Evolutionary conservation across 371 early-diverging fungal species (phyloP), one percentile per base, ranked within the genome.

Genomic region (Polyrhizophydium stewartii): DNA sequence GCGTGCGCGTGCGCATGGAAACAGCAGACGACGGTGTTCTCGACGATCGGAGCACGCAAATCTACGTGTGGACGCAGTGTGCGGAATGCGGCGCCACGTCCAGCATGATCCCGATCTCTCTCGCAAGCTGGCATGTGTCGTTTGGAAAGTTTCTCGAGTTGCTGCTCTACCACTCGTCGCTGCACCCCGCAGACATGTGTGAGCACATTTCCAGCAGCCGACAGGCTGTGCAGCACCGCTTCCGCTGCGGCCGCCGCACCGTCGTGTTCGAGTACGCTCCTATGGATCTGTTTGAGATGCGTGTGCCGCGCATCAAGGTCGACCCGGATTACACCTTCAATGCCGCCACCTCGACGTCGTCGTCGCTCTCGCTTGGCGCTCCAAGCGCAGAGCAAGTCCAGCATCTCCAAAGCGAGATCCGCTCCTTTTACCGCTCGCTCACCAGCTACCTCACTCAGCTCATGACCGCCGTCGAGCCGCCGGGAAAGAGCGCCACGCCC

Each of bases 141-240:
- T 82, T 86, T 70, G 85, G 76, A 19, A 88, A 88, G 61, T 88
- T 81, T 35, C 63, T 88, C 45, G 88, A 88, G 55, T 55, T 87
- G 5, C 28, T 87, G 0, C 66, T 83, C 27, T 88, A 88, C 56
- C 68, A 74, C 56, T 66, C 66, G 1, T 67, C 71, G 16, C 79
- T 88, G 49, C 47, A 71, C 24, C 73, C 76, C 0, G 70, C 69
- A 2, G 59, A 57, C 1, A 55, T 79, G 1, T 85, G 88, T 43
- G 49, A 37, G 0, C 84, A 83, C 62, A 57, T 65, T 1, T 45
- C 28, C 3, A 25, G 56, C 2, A 10, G 5, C 43, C 50, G 35
- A 68, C 65, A 60, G 67, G 73, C 5, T 30, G 49, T 66, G 3
- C 66, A 80, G 12, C 56, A 70, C 0, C 80, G 75, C 43, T 87